Percentiles rank a stretch among this genome's conserved stretches.
Conservation (phyloP, 176 grass and related monocot species). For the Triticum timopheevii region DNA sequence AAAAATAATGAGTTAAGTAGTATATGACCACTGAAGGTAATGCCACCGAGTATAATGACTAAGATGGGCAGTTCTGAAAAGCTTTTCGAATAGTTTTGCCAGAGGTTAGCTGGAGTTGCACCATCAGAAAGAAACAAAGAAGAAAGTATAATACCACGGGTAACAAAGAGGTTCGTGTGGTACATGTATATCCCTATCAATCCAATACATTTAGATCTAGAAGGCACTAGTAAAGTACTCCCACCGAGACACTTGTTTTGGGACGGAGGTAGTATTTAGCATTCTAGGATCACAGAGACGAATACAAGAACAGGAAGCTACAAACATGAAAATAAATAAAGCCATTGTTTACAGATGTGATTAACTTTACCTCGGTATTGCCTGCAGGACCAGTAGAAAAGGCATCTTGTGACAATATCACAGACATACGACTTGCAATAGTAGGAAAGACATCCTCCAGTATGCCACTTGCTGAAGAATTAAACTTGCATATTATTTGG, state of each 20-base stretch:
- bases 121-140: not conserved
- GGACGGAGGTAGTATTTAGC: not conserved
- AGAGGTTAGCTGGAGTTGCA: not conserved
- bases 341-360: constrained; percentile 10
- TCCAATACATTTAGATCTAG: constrained; percentile 1
- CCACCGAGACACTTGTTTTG: too few relatives aligned
- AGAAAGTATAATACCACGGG: constrained; percentile 3
- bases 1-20: not conserved
- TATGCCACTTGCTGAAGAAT: constrained; percentile 58
- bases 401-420: constrained; percentile 77
- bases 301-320: constrained; percentile 18
- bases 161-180: not conserved
- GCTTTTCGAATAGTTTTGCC: not conserved
- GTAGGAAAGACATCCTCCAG: constrained; percentile 85
- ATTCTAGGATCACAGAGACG: not conserved
- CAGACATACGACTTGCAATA: constrained; percentile 69
- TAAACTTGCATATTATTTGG: constrained; percentile 94
- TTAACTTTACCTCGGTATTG: constrained; percentile 75
- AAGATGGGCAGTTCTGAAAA: not conserved
- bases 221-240: too few relatives aligned
- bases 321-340: not conserved
- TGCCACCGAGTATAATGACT: not conserved
- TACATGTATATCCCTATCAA: constrained; percentile 4
- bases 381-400: constrained; percentile 58
- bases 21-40: not conserved